phyloP scores from a whole-genome alignment of 2,329 filamentous ascomycete genomes.

The Penicillium janthinellum region DNA sequence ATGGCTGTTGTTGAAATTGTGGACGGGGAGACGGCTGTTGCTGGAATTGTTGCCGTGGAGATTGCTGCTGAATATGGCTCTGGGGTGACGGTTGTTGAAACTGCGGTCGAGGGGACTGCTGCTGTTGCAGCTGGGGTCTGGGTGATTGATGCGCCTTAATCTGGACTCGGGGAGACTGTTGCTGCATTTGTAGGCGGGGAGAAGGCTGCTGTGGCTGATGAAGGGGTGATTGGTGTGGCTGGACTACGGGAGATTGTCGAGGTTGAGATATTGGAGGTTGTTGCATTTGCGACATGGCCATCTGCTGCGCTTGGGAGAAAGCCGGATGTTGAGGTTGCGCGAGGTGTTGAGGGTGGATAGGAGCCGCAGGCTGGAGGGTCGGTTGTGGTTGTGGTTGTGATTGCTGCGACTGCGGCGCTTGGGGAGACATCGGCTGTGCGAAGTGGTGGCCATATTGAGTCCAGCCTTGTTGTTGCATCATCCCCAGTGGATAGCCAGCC shows the following conservation, averaged over 20 bases:
- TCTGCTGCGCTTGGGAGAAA: constrained; percentile 19
- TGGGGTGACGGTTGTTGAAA: constrained; percentile 12
- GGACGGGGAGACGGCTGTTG: constrained; percentile 5
- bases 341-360: constrained; percentile 36
- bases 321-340: constrained; percentile 29
- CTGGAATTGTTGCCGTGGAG: not conserved
- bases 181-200: constrained; percentile 6
- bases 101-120: constrained; percentile 12
- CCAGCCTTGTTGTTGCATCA: constrained; percentile 32
- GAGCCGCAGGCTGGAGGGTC: constrained; percentile 16
- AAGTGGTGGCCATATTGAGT: constrained; percentile 5
- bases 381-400: constrained; percentile 17
- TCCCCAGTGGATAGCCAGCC: constrained; percentile 36
- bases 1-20: constrained; percentile 7
- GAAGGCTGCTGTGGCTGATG: constrained; percentile 12
- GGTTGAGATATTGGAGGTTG: constrained; percentile 1
- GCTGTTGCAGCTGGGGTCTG: constrained; percentile 7
- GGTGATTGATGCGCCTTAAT: constrained; percentile 8
- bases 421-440: constrained; percentile 30
- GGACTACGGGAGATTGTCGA: constrained; percentile 4
- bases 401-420: constrained; percentile 24
- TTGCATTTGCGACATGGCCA: constrained; percentile 2
- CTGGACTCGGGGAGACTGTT: constrained; percentile 4
- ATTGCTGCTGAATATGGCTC: constrained; percentile 3
- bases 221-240: constrained; percentile 1